Base-by-base conservation (phyloP, 371 early-diverging fungal species). In the Fennellomyces sp. region DNA sequence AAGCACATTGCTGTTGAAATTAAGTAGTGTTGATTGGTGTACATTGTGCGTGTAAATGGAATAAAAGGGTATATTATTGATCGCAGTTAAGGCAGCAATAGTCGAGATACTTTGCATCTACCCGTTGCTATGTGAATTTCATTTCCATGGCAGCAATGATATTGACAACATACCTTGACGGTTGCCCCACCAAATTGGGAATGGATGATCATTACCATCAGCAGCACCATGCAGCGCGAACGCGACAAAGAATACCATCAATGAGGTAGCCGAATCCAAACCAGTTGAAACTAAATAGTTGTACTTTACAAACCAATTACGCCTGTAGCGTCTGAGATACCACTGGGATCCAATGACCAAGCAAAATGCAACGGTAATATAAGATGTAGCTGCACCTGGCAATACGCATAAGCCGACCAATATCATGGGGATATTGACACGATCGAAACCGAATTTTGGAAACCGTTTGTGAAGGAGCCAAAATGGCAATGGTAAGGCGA, bases 161-260 rank as follows among this genome's bases (percentile, higher is more conserved):
- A 6, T 41, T 12, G 13, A 39, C 7, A 2, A 0, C 13, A 60
- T 66, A 64, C 67, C 73, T 48, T 29, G 47, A 10, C 73, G 61
- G 38, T 85, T 85, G 28, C 81, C 83, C 76, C 78, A 78, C 83
- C 83, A 85, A 1, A 68, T 62, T 25, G 83, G 85, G 63, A 85
- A 80, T 0, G 41, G 26, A 27, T 76, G 59, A 8, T 60, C 61
- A 23, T 60, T 47, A 10, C 76, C 76, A 45, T 68, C 61, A 5
- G 72, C 85, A 35, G 79, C 84, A n/a, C 85, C 82, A 29, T 78
- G 56, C 42, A 85, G 56, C 28, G 78, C 69, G 66, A 82, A 78
- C 25, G 80, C 68, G 29, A 84, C 57, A 28, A 84, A 26, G 56
- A 84, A 75, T 1, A 79, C 78, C 65, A 78, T 75, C 50, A 82